phyloP scores from a whole-genome alignment of 2,329 filamentous ascomycete genomes.

The Magnaporthiopsis rhizophila region DNA sequence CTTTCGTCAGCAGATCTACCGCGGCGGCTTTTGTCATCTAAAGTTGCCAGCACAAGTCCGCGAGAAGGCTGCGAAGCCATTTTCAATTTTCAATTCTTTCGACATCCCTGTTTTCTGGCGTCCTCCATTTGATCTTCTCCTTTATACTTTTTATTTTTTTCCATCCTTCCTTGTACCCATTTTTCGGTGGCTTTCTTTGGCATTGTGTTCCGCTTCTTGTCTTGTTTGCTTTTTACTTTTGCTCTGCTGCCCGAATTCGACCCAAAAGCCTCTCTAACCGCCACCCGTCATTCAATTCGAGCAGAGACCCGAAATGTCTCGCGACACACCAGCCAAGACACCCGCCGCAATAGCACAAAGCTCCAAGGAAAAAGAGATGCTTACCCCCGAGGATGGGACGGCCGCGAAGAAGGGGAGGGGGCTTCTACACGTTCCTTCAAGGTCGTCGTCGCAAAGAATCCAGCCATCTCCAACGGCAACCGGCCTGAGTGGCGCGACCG shows the following conservation, averaged over 20 bases:
- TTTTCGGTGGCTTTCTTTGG: neutral
- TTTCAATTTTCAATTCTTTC: neutral
- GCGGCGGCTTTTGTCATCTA: neutral
- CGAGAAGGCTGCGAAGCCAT: neutral
- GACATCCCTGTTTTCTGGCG: neutral
- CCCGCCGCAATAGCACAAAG: conserved; percentile 27
- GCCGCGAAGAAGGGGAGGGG: conserved; percentile 41
- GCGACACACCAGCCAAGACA: conserved; percentile 25
- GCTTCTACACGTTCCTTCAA: conserved; percentile 51
- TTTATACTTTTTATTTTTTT: neutral
- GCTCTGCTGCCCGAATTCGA: neutral
- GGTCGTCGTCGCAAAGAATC: conserved; percentile 54
- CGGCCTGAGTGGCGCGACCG: conserved; percentile 51
- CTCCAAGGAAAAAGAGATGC: conserved; percentile 34
- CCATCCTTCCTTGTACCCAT: neutral
- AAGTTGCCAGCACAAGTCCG: neutral
- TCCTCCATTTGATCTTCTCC: neutral
- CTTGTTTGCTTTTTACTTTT: neutral
- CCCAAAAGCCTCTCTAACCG: neutral
- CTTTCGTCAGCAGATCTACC: neutral
- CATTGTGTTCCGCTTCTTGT: neutral
- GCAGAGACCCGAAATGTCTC: conserved; percentile 19
- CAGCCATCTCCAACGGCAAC: conserved; percentile 52
- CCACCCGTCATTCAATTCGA: conserved; percentile 1
- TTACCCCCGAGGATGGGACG: conserved; percentile 33